Evolutionary conservation across 139 green algal genomes (phyloP), one percentile per base, ranked within the genome.

Genomic region (Chlorella sorokiniana): DNA sequence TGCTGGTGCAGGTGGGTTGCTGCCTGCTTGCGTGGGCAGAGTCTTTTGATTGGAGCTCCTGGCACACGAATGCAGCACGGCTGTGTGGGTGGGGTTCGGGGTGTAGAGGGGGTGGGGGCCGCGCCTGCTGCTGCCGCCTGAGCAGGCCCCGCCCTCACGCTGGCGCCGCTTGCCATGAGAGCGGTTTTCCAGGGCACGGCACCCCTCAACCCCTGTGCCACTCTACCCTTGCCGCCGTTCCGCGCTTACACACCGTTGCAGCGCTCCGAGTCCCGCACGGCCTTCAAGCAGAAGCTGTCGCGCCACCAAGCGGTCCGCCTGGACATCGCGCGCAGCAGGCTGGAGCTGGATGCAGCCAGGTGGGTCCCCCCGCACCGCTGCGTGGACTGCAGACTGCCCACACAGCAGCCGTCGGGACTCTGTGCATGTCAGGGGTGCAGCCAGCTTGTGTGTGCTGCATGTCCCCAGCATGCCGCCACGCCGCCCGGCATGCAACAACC

Each of bases 241-340:
- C 22, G 0, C 18, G 5, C 22, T 11, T 40, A 10, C 61, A 3
- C 25, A 5, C 52, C 31, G 22, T 33, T n/a, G 73, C 73, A 79
- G 73, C 73, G 73, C 73, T 68, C 73, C 52, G 25, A 79, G 25
- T 41, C n/a, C 23, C 73, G 73, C 54, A 61, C 63, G 29, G 73
- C 73, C 52, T 81, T 70, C 75, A 70, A 59, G 59, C 75, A 81
- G 56, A 83, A 79, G 42, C 91, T 98, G 70, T 87, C 85, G 8
- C 78, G 86, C 35, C 93, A 96, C 82, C 91, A 92, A 44, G 81
- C 72, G 14, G 91, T 96, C 76, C 82, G 84, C 6, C 79, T 87
- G 31, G 69, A 88, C 56, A 85, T 96, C 42, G 94, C 89, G 2
- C 61, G 79, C 3, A 86, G 79, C 70, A 64, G 90, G n/a, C 65